phyloP scores from a whole-genome alignment of 2,329 filamentous ascomycete species.

The Didymella keratinophila region DNA sequence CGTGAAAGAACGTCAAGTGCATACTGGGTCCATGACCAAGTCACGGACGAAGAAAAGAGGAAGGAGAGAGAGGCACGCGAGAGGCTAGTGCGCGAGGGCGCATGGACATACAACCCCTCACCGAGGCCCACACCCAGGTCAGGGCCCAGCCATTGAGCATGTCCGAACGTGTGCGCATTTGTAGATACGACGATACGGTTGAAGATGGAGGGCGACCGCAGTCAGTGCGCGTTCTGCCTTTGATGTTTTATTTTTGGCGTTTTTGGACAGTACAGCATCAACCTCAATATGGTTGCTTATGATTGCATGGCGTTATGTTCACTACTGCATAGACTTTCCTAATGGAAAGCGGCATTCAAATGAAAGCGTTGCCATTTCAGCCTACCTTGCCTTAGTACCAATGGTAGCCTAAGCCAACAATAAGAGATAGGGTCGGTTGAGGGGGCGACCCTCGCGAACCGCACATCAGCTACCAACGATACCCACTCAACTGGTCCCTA shows the following conservation, averaged over 20 bases:
- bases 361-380: not conserved
- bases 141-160: conserved; percentile 16
- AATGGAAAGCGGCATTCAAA: conserved; percentile 17
- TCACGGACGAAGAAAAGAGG: conserved; percentile 87
- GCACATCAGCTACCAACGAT: not conserved
- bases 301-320: conserved; percentile 19
- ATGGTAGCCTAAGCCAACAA: too few species aligned
- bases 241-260: conserved; percentile 11
- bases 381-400: not conserved
- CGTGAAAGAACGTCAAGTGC: conserved; percentile 90
- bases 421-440: conserved; percentile 6
- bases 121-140: conserved; percentile 37
- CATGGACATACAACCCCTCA: conserved; percentile 65
- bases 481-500: not conserved
- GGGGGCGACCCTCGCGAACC: conserved; percentile 6
- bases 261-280: conserved; percentile 13
- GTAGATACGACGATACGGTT: conserved; percentile 6
- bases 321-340: conserved; percentile 12
- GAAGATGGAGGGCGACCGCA: conserved; percentile 3
- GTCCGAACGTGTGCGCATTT: not conserved
- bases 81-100: conserved; percentile 80
- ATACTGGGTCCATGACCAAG: conserved; percentile 85
- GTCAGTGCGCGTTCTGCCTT: not conserved
- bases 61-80: conserved; percentile 82
- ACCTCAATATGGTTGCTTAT: conserved; percentile 15